phyloP scores from a whole-genome alignment of 2,329 filamentous ascomycete species.

The Aspergillus hiratsukae region DNA sequence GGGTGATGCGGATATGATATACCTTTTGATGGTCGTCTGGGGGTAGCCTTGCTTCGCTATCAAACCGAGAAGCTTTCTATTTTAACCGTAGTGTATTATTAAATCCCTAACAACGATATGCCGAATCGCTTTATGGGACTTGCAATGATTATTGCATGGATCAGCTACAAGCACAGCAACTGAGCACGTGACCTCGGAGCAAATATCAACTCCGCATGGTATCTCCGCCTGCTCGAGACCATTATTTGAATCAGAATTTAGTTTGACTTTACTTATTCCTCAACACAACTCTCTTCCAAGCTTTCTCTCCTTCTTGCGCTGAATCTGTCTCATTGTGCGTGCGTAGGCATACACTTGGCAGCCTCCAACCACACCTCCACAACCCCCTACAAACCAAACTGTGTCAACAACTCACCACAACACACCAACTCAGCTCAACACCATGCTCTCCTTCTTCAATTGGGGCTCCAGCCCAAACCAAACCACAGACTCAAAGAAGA shows the following conservation, averaged over 20 bases:
- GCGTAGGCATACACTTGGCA: background rate
- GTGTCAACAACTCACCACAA: background rate
- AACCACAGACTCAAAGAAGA: conserved; percentile 1
- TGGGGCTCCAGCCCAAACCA: background rate
- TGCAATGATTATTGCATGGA: background rate
- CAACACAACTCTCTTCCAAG: background rate
- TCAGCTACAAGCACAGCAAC: background rate
- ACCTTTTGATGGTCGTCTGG: conserved; percentile 8
- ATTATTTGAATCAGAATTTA: background rate
- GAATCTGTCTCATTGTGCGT: background rate
- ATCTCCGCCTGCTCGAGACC: too few species aligned
- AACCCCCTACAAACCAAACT: background rate
- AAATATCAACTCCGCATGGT: background rate
- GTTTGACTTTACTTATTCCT: background rate
- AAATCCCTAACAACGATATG: background rate
- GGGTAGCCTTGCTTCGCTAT: background rate
- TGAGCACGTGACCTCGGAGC: conserved; percentile 5
- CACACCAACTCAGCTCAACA: background rate
- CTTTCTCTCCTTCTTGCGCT: background rate
- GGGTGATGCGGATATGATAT: conserved; percentile 20
- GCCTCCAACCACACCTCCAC: background rate
- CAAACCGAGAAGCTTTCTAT: background rate
- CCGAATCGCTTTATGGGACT: background rate
- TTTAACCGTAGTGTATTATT: background rate
- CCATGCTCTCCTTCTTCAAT: conserved; percentile 24